phyloP scores from a whole-genome alignment of 2,329 filamentous ascomycete genomes.

The Fusarium sp. region DNA sequence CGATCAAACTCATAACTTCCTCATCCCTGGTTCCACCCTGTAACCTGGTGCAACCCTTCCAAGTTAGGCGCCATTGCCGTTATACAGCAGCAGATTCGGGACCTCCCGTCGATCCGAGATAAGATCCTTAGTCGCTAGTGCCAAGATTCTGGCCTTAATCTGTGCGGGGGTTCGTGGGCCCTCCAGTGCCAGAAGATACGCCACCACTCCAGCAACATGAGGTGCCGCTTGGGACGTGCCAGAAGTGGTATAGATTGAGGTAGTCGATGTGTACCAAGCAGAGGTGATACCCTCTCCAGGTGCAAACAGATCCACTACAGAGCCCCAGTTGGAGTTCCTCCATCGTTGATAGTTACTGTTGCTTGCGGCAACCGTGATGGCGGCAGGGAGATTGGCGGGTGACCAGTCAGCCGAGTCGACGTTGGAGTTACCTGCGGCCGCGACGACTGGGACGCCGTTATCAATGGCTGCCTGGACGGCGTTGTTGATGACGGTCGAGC shows the following conservation, averaged over 20 bases:
- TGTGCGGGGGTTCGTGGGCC: conserved; percentile 13
- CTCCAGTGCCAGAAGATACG: conserved; percentile 37
- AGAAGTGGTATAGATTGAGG: not conserved
- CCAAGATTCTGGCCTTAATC: conserved; percentile 8
- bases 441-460: conserved; percentile 53
- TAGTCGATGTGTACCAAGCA: conserved; percentile 39
- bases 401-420: conserved; percentile 9
- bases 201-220: conserved; percentile 36
- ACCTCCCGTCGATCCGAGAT: conserved; percentile 18
- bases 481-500: conserved; percentile 24
- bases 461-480: conserved; percentile 34
- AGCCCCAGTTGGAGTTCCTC: conserved; percentile 59
- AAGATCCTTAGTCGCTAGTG: conserved; percentile 22
- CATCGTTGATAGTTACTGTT: conserved; percentile 51
- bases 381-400: conserved; percentile 34
- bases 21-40: not conserved
- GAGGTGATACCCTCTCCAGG: conserved; percentile 29
- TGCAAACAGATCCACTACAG: conserved; percentile 20
- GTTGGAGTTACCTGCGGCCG: conserved; percentile 37
- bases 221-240: conserved; percentile 38
- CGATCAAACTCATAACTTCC: not conserved
- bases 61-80: conserved; percentile 21
- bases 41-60: not conserved
- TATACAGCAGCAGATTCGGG: conserved; percentile 32
- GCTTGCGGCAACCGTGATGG: conserved; percentile 42